phyloP scores from a whole-genome alignment of 2,329 filamentous ascomycete species.

The Fusarium pseudograminearum region DNA sequence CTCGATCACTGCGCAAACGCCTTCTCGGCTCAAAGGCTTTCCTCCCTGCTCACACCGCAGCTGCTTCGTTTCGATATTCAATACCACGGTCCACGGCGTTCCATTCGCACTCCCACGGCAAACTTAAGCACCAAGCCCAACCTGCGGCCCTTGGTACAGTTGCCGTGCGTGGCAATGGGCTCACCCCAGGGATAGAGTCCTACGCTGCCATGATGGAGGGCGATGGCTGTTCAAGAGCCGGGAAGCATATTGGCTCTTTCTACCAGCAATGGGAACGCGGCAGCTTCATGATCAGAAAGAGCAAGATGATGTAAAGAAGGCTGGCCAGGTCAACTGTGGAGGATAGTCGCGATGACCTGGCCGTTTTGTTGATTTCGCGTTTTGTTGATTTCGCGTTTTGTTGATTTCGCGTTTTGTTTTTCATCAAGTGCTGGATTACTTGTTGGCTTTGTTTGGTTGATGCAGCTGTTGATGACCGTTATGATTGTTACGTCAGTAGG shows the following conservation, averaged over 20 bases:
- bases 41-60: conserved; percentile 37
- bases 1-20: conserved; percentile 41
- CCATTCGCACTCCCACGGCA: conserved; percentile 33
- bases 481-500: conserved; percentile 13
- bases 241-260: conserved; percentile 42
- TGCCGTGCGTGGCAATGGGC: conserved; percentile 39
- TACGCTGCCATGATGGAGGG: conserved; percentile 34
- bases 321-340: neutral
- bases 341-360: neutral
- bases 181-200: conserved; percentile 18
- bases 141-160: conserved; percentile 45
- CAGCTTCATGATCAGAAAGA: conserved; percentile 30
- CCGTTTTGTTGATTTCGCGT: conserved; percentile 20
- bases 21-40: conserved; percentile 39
- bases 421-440: conserved; percentile 2
- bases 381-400: conserved; percentile 10
- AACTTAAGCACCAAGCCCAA: conserved; percentile 37
- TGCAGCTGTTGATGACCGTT: conserved; percentile 9
- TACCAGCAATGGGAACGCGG: conserved; percentile 42
- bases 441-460: conserved; percentile 10
- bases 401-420: conserved; percentile 15
- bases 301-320: conserved; percentile 19
- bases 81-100: conserved; percentile 39
- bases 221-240: conserved; percentile 31
- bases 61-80: conserved; percentile 44